Evolutionary conservation across 768 basidiomycete genomes (phyloP), one percentile per base, ranked within the genome.

Genomic region (Auriculariales sp.): DNA sequence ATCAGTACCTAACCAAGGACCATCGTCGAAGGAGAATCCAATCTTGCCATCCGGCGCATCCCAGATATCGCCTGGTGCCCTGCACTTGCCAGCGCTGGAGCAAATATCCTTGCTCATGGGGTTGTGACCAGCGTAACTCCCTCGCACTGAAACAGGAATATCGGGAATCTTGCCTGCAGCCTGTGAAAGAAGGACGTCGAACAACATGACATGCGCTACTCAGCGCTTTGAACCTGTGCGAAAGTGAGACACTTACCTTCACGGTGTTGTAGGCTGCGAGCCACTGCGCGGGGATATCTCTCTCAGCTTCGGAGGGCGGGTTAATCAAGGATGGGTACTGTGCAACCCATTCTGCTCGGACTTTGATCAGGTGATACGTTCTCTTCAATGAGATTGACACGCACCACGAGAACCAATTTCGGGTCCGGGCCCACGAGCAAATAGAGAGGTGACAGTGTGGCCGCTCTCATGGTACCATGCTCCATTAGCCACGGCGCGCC

Each of bases 1-100:
- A 15, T 19, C 19, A 5, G 39, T 44, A 7, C 39, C 39, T 19
- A 11, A 12, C 39, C 19, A 66, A 0, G 89, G 89, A 0, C 90
- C 90, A 58, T 91, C 89, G 58, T 92, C 89, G 58, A 90, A 90
- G 46, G 77, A 71, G 49, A 77, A 66, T 2, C 69, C 84, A 47
- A 87, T 66, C 48, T 71, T 65, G 5, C 85, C 83, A 28, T 71
- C 62, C 0, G 91, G 90, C 0, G 82, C 84, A 53, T 92, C 77
- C 78, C 81, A 83, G 46, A 87, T 59, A 54, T 88, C 85, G 9
- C 12, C 22, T 6, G 70, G 55, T 34, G 67, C 71, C 46, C 60
- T 60, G 49, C 65, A 91, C 58, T 79, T 73, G 66, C 77, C 81
- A 0, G 83, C 83, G 19, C 81, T 71, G 2, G 88, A 89, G 66